phyloP scores from a whole-genome alignment of 73 alveolate genomes.

The Paramecium octaurelia region DNA sequence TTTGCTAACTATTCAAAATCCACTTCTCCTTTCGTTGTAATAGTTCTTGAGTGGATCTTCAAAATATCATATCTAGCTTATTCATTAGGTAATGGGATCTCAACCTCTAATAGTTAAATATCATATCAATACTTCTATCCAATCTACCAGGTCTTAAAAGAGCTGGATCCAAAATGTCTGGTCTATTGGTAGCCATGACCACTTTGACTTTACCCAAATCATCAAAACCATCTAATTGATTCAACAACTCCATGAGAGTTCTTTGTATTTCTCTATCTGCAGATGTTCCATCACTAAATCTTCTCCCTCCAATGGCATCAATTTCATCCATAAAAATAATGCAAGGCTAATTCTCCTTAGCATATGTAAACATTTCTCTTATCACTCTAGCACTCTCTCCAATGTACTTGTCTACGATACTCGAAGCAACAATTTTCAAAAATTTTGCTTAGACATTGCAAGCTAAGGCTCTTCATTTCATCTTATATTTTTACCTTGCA shows the following conservation, averaged over 20 bases:
- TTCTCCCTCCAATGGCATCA: conserved; percentile 98
- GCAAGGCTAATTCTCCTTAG: conserved; percentile 97
- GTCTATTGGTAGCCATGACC: conserved; percentile 99
- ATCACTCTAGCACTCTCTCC: conserved; percentile 99
- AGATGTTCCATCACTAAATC: conserved; percentile 94
- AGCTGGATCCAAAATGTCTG: conserved; percentile 99
- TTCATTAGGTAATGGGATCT: conserved; percentile 98
- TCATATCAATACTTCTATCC: conserved; percentile 81
- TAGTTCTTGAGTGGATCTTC: conserved; percentile 95
- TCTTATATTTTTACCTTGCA: conserved; percentile 68
- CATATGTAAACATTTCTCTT: conserved; percentile 99
- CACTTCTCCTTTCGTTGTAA: conserved; percentile 98
- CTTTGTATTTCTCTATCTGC: conserved; percentile 99
- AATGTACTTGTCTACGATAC: conserved; percentile 98
- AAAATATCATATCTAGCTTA: conserved; percentile 91
- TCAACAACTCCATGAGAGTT: conserved; percentile 95
- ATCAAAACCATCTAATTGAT: conserved; percentile 99
- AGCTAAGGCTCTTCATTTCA: conserved; percentile 93
- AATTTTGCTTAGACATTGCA: conserved; percentile 94
- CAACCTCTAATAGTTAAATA: conserved; percentile 72
- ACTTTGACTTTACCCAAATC: conserved; percentile 98
- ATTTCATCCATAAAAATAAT: conserved; percentile 97
- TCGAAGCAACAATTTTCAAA: conserved; percentile 97
- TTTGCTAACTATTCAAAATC: conserved; percentile 85
- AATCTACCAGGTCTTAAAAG: conserved; percentile 99